Evolutionary conservation across 2,329 filamentous ascomycete genomes (phyloP).

Genomic region (Penicillium corylophilum): DNA sequence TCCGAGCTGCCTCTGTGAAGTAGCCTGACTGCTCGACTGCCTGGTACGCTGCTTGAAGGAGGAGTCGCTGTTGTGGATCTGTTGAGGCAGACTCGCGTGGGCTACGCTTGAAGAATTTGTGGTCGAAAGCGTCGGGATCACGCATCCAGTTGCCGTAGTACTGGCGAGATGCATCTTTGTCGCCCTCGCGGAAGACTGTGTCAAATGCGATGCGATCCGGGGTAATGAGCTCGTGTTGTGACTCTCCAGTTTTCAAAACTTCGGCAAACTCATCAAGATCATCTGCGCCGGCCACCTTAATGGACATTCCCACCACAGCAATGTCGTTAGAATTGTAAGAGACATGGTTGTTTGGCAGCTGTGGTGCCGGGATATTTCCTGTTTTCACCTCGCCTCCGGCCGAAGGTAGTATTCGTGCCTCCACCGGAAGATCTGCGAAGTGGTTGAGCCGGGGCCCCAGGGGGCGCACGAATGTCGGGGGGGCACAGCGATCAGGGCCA

Average conservation of each 20-base stretch:
- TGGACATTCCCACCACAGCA: constrained; percentile 42
- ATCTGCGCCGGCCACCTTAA: constrained; percentile 36
- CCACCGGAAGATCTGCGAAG: background rate
- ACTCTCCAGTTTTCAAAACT: constrained; percentile 28
- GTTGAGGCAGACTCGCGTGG: constrained; percentile 26
- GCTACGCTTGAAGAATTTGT: constrained; percentile 34
- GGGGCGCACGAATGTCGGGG: background rate
- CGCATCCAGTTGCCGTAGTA: constrained; percentile 21
- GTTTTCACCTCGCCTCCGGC: background rate
- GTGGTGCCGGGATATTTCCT: background rate
- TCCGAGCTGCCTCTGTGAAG: constrained; percentile 2
- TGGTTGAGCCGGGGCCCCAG: background rate
- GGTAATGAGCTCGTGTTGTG: constrained; percentile 27
- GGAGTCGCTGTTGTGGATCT: constrained; percentile 33
- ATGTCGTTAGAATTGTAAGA: constrained; percentile 17
- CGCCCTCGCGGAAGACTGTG: background rate
- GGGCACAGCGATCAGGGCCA: background rate
- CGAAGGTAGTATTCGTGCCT: background rate
- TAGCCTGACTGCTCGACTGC: constrained; percentile 35
- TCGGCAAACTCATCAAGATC: constrained; percentile 36
- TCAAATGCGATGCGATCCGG: background rate
- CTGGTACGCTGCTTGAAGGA: constrained; percentile 32
- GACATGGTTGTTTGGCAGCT: background rate
- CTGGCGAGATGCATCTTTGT: background rate
- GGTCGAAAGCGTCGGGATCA: constrained; percentile 28